Base-by-base conservation (phyloP, 2,329 filamentous ascomycete genomes). In the Colletotrichum sp. region DNA sequence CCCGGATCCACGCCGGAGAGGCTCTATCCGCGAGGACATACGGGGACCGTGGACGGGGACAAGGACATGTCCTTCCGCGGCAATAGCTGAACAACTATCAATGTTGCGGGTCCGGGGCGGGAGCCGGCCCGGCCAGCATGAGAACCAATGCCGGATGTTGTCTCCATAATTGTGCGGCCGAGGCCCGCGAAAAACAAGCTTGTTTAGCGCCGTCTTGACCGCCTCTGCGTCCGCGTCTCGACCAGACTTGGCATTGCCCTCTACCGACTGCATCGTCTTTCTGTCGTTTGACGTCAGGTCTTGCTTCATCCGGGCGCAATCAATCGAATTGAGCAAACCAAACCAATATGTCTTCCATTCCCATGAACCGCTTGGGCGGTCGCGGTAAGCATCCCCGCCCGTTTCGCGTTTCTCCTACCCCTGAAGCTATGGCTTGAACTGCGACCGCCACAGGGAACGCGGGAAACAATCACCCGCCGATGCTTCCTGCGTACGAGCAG, bases 291-390 rank as follows among this genome's bases (percentile, higher is more conserved):
- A 36, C 61, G 61, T 62, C 67, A 61, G 18, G 24, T 24, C 27
- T 36, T 61, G 15, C 38, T 62, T 43, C 65, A 18, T 61, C 11
- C 15, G 29, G 34, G 36, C 38, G 29, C 18, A 54, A 21, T 43
- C 24, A 16, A 18, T 21, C 24, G 29, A 24, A 63, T 51, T 21
- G 55, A 54, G 51, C 43, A 47, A 18, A 16, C 67, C 7, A 33
- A 38, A 21, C 55, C 8, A 18, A 76, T 74, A 51, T 51, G 43
- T 51, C 43, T 73, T 69, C 75, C 43, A 76, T 76, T 55, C 73
- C 75, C 47, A 76, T 76, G 75, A 73, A 71, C 61, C 73, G 75
- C 55, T 36, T 76, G 36, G 75, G 75, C 70, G 75, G 75, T 71
- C 73, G 75, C 73, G 75, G 75, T 76, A 66, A 64, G 75, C 54